Percentiles rank a stretch among this genome's conserved stretches.
phyloP scores from a whole-genome alignment of 1,284 basidiomycete genomes.

The Ustilago curta region DNA sequence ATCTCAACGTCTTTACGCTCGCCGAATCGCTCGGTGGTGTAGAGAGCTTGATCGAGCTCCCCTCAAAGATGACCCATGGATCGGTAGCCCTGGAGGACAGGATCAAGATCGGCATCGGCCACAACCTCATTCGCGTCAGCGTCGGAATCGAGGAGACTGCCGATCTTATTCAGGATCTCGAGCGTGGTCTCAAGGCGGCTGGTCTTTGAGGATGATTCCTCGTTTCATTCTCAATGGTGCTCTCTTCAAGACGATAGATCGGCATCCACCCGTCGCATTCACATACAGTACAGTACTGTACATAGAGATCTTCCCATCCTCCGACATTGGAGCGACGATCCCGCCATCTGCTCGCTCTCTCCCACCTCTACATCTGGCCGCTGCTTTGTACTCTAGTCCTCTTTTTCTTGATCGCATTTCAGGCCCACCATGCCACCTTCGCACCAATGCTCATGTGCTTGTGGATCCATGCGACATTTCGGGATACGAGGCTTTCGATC shows the following conservation, averaged over 20 bases:
- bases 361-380: not conserved
- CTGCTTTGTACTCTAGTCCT: not conserved
- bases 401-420: not conserved
- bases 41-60: slow-evolving; percentile 84
- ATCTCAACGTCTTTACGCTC: slow-evolving; percentile 80
- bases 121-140: slow-evolving; percentile 82
- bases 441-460: not conserved
- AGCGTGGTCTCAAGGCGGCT: slow-evolving; percentile 74
- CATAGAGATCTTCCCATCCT: not conserved
- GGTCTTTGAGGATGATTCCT: slow-evolving; percentile 23
- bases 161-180: slow-evolving; percentile 82
- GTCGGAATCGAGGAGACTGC: slow-evolving; percentile 89
- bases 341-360: not conserved
- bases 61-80: slow-evolving; percentile 71
- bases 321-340: not conserved
- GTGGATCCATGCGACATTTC: not conserved
- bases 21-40: slow-evolving; percentile 93
- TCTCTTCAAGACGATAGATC: not conserved
- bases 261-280: not conserved
- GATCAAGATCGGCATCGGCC: slow-evolving; percentile 74
- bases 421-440: not conserved
- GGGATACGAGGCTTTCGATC: no score
- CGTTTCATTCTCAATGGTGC: not conserved
- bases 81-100: slow-evolving; percentile 78
- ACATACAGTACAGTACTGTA: no score